Evolutionary conservation across 805 yeast genomes (phyloP).

Genomic region (Ogataea wickerhamii): DNA sequence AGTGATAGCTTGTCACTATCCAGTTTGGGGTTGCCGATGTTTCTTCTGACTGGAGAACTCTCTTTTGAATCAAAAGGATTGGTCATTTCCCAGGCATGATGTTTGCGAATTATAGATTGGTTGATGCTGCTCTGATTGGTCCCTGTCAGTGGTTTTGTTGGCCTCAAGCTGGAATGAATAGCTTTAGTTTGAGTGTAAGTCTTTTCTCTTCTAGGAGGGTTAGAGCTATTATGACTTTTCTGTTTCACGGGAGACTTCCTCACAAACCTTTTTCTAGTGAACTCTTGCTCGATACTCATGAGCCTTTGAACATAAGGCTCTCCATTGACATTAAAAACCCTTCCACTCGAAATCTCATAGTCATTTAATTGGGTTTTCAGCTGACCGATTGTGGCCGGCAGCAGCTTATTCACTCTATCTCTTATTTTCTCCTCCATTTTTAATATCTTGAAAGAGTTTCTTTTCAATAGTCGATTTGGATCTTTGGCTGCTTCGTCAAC

Average conservation of each 20-base stretch:
- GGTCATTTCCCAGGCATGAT: conserved; percentile 15
- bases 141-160: background rate
- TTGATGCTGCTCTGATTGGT: conserved; percentile 3
- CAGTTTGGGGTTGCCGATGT: background rate
- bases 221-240: conserved; percentile 6
- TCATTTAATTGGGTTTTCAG: conserved; percentile 44
- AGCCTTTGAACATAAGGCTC: conserved; percentile 39
- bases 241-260: conserved; percentile 20
- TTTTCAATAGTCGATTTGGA: conserved; percentile 70
- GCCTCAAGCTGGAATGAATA: conserved; percentile 3
- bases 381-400: conserved; percentile 60
- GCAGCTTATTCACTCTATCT: conserved; percentile 57
- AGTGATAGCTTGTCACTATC: background rate
- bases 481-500: conserved; percentile 72
- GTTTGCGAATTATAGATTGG: conserved; percentile 22
- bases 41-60: conserved; percentile 17
- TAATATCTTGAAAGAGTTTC: conserved; percentile 74
- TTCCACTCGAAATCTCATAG: conserved; percentile 43
- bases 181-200: conserved; percentile 3
- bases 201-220: conserved; percentile 10
- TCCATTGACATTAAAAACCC: conserved; percentile 44
- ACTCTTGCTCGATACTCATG: conserved; percentile 21
- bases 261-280: conserved; percentile 11
- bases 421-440: conserved; percentile 77
- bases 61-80: conserved; percentile 28